Evolutionary conservation across 106 monocot species (phyloP), one percentile per base, ranked within the genome.

Genomic region (Gastrodia elata): DNA sequence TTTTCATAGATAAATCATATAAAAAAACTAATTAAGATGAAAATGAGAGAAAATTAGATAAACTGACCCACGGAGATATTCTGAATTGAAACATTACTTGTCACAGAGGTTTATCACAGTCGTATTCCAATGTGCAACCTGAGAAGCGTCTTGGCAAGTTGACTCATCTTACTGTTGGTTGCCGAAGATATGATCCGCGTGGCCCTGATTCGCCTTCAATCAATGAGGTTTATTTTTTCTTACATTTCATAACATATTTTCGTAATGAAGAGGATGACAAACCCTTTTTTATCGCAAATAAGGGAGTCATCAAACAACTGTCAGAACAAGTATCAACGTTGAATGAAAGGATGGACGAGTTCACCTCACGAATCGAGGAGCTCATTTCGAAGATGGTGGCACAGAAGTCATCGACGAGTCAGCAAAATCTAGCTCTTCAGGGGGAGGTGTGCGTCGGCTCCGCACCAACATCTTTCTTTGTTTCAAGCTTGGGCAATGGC

Each of bases 331-430:
- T 98, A 73, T 82, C 84, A 30, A 93, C 88, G 5, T 84, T 98
- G 71, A 93, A 87, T 75, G 97, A 88, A 78, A 86, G 88, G 46
- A 87, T 98, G 83, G 90, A 93, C 49, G 90, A 81, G 73, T 93
- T 98, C 38, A 85, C 88, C 28, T 85, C 84, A 3, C 78, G 80
- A 32, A 87, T 98, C 37, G 93, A 98, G 77, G 88, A 88, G 43
- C 69, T 93, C 5, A 93, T 82, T 80, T 91, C 81, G 18, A 98
- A 93, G 65, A 80, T 97, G 28, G 73, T 59, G 36, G 34, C 43
- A n/a, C 75, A 41, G 38, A 90, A 80, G 42, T 15, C 84, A 58
- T 90, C 92, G 1, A 18, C 75, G 52, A 86, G 87, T 75, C 89
- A 92, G 37, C 89, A 90, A 27, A 86, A 92, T 75, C 68, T 85